phyloP scores from a whole-genome alignment of 2,329 filamentous ascomycete genomes.

The Sporothrix sp. region DNA sequence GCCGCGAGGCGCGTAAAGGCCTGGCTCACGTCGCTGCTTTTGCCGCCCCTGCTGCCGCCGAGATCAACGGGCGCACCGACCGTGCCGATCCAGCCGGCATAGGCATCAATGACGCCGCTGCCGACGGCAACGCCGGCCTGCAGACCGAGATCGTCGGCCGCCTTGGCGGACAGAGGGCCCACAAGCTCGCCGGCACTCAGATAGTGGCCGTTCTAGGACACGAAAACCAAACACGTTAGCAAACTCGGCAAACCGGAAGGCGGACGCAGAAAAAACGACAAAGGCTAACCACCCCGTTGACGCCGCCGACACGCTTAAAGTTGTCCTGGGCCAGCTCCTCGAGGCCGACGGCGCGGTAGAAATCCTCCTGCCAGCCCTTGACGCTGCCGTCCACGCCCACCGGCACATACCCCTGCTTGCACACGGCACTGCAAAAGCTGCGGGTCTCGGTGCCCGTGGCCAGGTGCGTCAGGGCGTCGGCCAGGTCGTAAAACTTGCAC shows the following conservation, averaged over 20 bases:
- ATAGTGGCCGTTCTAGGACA: conserved; percentile 72
- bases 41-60: conserved; percentile 61
- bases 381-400: conserved; percentile 96
- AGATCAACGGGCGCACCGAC: conserved; percentile 93
- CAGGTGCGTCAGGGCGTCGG: conserved; percentile 85
- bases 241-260: background rate
- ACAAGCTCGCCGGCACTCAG: conserved; percentile 87
- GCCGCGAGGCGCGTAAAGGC: conserved; percentile 88
- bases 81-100: conserved; percentile 96
- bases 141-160: conserved; percentile 73
- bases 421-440: conserved; percentile 92
- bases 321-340: conserved; percentile 73
- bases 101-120: conserved; percentile 94
- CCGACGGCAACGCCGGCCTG: conserved; percentile 83
- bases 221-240: conserved; percentile 2
- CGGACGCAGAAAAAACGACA: conserved; percentile 25
- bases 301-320: conserved; percentile 88
- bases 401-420: conserved; percentile 93
- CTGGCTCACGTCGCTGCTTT: conserved; percentile 83
- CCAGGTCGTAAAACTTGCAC: conserved; percentile 95
- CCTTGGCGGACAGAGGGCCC: conserved; percentile 73
- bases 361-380: conserved; percentile 97
- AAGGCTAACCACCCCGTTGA: conserved; percentile 81
- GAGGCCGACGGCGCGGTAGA: conserved; percentile 79
- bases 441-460: conserved; percentile 86